These are phyloP conservation scores for Daldinia vernicosa DNA, from an alignment of 495 filamentous ascomycete species.

Conservation along the genomic window DNA sequence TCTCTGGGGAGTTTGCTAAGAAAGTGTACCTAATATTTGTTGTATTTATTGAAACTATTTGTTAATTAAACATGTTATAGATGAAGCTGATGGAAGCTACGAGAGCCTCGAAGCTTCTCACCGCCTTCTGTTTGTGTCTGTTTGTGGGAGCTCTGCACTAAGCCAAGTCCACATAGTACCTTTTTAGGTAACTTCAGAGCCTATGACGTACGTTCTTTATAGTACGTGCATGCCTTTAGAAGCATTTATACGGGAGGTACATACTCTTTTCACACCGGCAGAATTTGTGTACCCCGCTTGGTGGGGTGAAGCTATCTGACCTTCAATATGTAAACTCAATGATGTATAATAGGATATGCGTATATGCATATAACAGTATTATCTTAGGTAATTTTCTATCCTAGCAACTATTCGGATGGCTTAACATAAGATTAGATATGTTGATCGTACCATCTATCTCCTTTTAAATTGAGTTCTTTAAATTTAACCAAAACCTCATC, in stretches of 20 bases:
- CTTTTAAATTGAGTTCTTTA: no score
- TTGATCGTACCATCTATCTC: background rate
- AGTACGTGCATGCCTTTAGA: background rate
- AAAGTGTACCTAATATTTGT: background rate
- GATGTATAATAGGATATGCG: background rate
- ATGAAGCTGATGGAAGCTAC: conserved; percentile 40
- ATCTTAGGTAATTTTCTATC: background rate
- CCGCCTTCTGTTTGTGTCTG: conserved; percentile 36
- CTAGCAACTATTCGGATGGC: no score
- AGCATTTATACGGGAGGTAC: background rate
- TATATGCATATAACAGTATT: background rate
- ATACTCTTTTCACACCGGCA: background rate
- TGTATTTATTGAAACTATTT: background rate
- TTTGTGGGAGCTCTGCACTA: conserved; percentile 28
- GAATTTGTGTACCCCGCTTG: conserved; percentile 16
- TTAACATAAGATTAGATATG: background rate
- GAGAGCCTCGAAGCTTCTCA: conserved; percentile 37
- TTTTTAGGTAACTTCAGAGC: conserved; percentile 4
- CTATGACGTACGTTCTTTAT: conserved; percentile 29
- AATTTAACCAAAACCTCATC: background rate
- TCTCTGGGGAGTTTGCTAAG: conserved; percentile 1
- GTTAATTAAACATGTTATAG: background rate
- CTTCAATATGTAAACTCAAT: background rate
- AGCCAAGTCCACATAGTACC: background rate
- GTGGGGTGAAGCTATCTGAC: background rate